A percentile compares a stretch with the other conserved stretches of the same genome.
These are phyloP conservation scores for Schwanniomyces polymorphus DNA, from an alignment of 805 yeast species.

Conservation along the genomic window DNA sequence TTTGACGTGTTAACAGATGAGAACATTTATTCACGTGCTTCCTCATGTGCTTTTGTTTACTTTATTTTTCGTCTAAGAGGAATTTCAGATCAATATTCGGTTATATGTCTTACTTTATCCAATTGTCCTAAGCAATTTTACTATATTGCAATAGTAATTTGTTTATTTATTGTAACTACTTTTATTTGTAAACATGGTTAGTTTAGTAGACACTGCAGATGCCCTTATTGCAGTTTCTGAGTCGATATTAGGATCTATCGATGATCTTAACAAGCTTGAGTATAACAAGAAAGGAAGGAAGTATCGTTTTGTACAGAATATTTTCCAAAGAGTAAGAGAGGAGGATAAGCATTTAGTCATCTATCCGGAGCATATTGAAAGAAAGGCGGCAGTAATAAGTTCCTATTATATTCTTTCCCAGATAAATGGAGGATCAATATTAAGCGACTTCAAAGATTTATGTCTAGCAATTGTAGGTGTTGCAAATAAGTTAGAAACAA, in stretches of 20 bases:
- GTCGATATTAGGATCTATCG: conserved; percentile 32
- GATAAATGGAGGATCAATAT: conserved; percentile 35
- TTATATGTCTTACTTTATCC: too few species aligned
- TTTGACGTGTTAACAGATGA: too few species aligned
- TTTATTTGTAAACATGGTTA: background rate
- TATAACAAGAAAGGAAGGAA: conserved; percentile 47
- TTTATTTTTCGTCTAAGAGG: background rate
- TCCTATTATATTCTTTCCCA: conserved; percentile 42
- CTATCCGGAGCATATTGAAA: conserved; percentile 24
- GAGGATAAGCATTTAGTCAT: conserved; percentile 50
- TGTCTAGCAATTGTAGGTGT: conserved; percentile 50
- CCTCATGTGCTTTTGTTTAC: background rate
- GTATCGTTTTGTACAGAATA: conserved; percentile 48
- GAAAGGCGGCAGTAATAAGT: conserved; percentile 38
- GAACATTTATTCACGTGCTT: background rate
- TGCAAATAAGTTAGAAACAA: conserved; percentile 48
- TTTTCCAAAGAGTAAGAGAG: conserved; percentile 48
- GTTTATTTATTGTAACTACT: background rate
- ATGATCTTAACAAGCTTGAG: conserved; percentile 32
- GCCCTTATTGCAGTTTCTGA: conserved; percentile 38
- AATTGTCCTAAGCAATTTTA: too few species aligned
- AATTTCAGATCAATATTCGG: background rate
- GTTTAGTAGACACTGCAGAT: conserved; percentile 22
- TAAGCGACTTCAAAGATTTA: conserved; percentile 36
- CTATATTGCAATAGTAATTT: too few species aligned